Base-by-base conservation (phyloP, 768 basidiomycete species). In the Asterophora lycoperdoides region DNA sequence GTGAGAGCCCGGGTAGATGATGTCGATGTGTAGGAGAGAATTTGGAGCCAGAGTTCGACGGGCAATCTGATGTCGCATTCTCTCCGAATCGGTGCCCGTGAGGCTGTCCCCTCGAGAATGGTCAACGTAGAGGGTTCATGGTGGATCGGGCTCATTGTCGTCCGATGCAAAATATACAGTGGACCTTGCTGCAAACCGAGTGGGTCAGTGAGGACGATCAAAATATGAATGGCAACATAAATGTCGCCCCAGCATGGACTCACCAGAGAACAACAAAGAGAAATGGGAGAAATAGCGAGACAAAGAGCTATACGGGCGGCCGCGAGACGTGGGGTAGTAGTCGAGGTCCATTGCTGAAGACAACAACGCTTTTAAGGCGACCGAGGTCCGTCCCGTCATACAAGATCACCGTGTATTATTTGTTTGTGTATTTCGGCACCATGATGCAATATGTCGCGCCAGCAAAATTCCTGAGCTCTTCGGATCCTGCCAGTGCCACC, bases 11-110 rank as follows among this genome's bases (percentile, higher is more conserved):
- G 36, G 14, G 55, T 55, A 8, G 56, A 48, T 8, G 42, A 15
- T 10, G 38, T 20, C 18, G 51, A 19, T 14, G 46, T 41, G 19
- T 53, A 40, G n/a, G 53, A 51, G 15, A 57, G 49, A 6, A 55
- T 43, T 39, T 59, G 53, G 14, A 57, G 51, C 53, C 58, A 59
- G 28, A 59, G 37, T 41, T 59, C 58, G n/a, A 47, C 11, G 13
- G 58, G 56, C 8, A 59, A 35, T 8, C 15, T 33, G 18, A 40
- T 41, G 14, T 29, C 45, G 34, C 28, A 4, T 14, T 26, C 6
- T 2, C n/a, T 20, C 18, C 17, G 23, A n/a, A 20, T 15, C 2
- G 45, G 34, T 14, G 26, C 15, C 26, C 13, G 47, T 20, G 15
- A 17, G 6, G 39, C 13, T 5, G 36, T 20, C 10, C 8, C 23